A percentile compares a stretch with the other conserved stretches of the same genome.
Evolutionary conservation across 139 green algal species (phyloP).

Genomic region (Chlorella sp.): DNA sequence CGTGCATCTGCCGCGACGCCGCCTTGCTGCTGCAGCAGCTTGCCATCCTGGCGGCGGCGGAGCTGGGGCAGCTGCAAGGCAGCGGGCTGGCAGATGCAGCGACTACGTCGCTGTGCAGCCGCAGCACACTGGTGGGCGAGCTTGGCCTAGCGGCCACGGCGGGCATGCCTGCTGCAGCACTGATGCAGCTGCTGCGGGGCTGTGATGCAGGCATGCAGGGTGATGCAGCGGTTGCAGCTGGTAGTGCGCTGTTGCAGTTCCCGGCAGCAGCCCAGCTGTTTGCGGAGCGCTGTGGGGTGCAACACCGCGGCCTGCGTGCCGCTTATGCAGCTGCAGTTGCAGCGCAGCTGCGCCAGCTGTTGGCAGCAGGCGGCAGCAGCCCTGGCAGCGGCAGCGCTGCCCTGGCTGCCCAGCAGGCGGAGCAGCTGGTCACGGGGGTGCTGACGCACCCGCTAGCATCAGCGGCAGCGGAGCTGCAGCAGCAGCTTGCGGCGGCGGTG

Average conservation of each 20-base stretch:
- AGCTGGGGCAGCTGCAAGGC: constrained; percentile 1
- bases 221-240: background rate
- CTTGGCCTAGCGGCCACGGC: background rate
- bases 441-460: constrained; percentile 22
- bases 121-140: background rate
- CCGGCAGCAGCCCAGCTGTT: constrained; percentile 45
- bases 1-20: constrained; percentile 45
- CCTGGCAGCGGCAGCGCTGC: background rate
- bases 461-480: constrained; percentile 10
- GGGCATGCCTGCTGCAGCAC: background rate
- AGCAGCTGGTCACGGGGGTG: constrained; percentile 7
- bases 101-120: background rate
- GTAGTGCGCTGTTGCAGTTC: background rate
- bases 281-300: constrained; percentile 39
- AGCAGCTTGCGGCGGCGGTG: constrained; percentile 28
- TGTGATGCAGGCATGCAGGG: no score
- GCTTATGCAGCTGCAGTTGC: background rate
- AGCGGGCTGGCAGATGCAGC: background rate
- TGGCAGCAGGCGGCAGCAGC: background rate
- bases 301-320: background rate
- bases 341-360: constrained; percentile 38
- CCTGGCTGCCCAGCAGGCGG: constrained; percentile 15
- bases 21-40: constrained; percentile 29
- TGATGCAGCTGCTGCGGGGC: background rate
- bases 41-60: background rate